Percentiles rank a stretch among this genome's conserved stretches.
phyloP scores from a whole-genome alignment of 164 flowering plant genomes.

The Nymphaea colorata region DNA sequence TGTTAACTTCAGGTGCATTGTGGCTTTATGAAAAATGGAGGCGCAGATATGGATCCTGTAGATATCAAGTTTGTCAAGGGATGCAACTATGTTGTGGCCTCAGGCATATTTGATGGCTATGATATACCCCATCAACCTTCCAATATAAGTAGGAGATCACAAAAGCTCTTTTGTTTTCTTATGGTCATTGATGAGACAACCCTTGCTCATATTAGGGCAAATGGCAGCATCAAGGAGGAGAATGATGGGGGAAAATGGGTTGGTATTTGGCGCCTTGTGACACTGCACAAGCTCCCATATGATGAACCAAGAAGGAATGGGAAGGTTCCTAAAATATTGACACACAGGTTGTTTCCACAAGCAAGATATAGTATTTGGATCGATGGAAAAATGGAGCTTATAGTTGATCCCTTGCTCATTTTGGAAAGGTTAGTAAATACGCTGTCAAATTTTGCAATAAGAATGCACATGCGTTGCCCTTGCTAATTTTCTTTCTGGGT shows the following conservation, averaged over 20 bases:
- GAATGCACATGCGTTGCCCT: neutral
- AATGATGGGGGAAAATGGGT: constrained; percentile 70
- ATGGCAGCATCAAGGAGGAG: constrained; percentile 56
- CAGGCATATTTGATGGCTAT: constrained; percentile 97
- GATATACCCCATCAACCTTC: constrained; percentile 94
- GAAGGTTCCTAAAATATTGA: constrained; percentile 90
- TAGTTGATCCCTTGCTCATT: constrained; percentile 85
- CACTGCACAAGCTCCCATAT: constrained; percentile 66
- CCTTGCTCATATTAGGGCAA: constrained; percentile 51
- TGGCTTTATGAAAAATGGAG: constrained; percentile 77
- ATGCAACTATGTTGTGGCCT: constrained; percentile 86
- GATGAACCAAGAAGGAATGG: constrained; percentile 98
- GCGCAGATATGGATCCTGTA: constrained; percentile 69
- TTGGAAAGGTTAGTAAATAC: constrained; percentile 59
- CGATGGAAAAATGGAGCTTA: constrained; percentile 98
- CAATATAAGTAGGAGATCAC: constrained; percentile 63
- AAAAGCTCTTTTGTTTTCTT: constrained; percentile 86
- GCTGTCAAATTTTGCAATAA: neutral
- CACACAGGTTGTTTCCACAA: constrained; percentile 86
- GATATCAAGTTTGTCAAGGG: constrained; percentile 65
- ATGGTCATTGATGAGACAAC: constrained; percentile 94
- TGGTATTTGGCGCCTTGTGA: constrained; percentile 85
- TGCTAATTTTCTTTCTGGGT: neutral
- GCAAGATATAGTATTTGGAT: constrained; percentile 97
- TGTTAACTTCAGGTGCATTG: constrained; percentile 68